phyloP scores from a whole-genome alignment of 2,329 filamentous ascomycete species.

The Neonectria coccinea region DNA sequence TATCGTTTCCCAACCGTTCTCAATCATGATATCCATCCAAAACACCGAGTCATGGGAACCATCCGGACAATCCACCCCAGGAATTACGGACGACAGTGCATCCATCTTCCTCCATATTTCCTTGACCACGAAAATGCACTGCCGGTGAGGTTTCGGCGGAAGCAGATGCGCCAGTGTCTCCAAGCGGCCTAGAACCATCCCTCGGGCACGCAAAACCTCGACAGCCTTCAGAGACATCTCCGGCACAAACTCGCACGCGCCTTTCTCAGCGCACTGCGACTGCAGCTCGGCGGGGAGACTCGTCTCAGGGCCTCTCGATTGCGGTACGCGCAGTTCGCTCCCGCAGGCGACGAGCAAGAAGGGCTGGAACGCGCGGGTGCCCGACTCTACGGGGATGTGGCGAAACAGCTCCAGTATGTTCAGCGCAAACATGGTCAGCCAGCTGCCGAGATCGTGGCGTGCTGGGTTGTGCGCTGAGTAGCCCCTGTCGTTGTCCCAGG shows the following conservation, averaged over 20 bases:
- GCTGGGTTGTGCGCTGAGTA: not conserved
- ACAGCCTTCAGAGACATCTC: slow-evolving; percentile 20
- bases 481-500: slow-evolving; percentile 2
- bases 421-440: slow-evolving; percentile 21
- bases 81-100: not conserved
- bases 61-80: not conserved
- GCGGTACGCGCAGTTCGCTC: slow-evolving; percentile 24
- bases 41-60: slow-evolving; percentile 21
- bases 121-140: slow-evolving; percentile 24
- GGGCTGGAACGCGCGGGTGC: slow-evolving; percentile 32
- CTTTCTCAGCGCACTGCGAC: not conserved
- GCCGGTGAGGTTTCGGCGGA: slow-evolving; percentile 22
- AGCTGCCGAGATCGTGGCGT: slow-evolving; percentile 18
- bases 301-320: not conserved
- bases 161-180: slow-evolving; percentile 21
- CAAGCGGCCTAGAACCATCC: slow-evolving; percentile 21
- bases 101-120: slow-evolving; percentile 33
- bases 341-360: slow-evolving; percentile 28
- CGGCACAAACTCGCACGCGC: slow-evolving; percentile 3
- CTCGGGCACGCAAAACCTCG: slow-evolving; percentile 20
- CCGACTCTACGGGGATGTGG: slow-evolving; percentile 27
- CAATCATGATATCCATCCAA: slow-evolving; percentile 35
- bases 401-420: slow-evolving; percentile 22
- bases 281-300: not conserved
- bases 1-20: slow-evolving; percentile 33